Percentiles rank a stretch among this genome's conserved stretches.
phyloP scores from a whole-genome alignment of 116 monocot species.

The Papilionanthe hybrid region DNA sequence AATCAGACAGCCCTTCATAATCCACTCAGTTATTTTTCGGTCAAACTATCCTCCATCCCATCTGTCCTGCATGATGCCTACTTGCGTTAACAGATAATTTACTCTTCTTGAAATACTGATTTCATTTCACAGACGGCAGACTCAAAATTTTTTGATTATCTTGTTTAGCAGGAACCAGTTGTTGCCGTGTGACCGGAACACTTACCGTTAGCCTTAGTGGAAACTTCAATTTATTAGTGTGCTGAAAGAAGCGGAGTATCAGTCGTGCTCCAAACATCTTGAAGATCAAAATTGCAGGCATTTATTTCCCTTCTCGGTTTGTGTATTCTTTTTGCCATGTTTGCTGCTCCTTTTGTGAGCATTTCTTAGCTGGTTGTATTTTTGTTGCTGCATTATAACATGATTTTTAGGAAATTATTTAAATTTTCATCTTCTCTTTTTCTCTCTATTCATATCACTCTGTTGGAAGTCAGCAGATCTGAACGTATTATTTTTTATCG shows the following conservation, averaged over 20 bases:
- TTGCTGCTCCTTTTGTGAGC: background rate
- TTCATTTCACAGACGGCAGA: background rate
- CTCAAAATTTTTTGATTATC: too few species aligned
- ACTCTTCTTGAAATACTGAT: background rate
- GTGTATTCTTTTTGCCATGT: background rate
- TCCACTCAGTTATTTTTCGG: too few species aligned
- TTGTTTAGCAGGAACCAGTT: conserved; percentile 4
- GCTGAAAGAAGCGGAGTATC: background rate
- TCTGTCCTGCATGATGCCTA: too few species aligned
- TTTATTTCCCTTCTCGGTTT: background rate
- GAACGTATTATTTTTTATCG: too few species aligned
- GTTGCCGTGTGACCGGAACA: background rate
- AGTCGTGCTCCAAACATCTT: background rate
- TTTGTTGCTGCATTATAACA: background rate
- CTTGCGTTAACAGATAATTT: too few species aligned
- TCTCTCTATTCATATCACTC: background rate
- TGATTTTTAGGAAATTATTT: conserved; percentile 1
- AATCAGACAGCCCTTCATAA: too few species aligned
- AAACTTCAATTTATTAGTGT: background rate
- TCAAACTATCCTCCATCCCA: too few species aligned
- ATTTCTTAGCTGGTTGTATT: background rate
- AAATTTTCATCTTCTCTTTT: background rate
- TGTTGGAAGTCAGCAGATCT: background rate
- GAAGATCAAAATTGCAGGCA: background rate
- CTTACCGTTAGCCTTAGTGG: too few species aligned